Conservation (phyloP, 495 filamentous ascomycete species). For the Penicillium simplicissimum region DNA sequence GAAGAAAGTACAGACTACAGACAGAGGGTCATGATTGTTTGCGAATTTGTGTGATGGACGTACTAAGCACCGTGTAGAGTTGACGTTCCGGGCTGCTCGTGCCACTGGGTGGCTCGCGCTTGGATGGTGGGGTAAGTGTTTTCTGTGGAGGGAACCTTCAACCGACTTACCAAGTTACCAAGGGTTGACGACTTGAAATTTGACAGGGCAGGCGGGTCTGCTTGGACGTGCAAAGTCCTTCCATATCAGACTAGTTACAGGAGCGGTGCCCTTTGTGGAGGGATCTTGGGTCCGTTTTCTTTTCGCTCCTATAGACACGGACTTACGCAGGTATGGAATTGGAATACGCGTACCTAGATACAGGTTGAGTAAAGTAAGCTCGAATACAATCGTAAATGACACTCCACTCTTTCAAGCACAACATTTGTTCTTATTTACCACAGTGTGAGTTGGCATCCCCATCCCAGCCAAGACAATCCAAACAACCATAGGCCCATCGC, state of each 20-base stretch:
- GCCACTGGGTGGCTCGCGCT: slow-evolving; percentile 13
- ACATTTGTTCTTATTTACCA: no score
- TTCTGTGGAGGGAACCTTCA: neutral
- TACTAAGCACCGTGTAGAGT: neutral
- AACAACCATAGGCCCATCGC: neutral
- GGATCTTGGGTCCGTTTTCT: neutral
- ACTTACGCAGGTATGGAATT: neutral
- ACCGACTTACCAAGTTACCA: no score
- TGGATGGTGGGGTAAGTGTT: slow-evolving; percentile 6
- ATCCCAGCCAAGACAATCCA: neutral
- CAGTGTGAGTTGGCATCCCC: neutral
- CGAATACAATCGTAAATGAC: neutral
- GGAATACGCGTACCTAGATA: neutral
- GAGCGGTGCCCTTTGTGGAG: neutral
- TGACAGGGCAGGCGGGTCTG: neutral
- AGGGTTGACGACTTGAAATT: neutral
- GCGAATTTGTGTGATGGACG: neutral
- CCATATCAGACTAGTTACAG: slow-evolving; percentile 3
- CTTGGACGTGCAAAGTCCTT: neutral
- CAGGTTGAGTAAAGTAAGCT: neutral
- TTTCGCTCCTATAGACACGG: neutral
- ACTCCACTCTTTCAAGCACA: neutral
- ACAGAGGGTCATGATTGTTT: no score
- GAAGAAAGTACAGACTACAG: neutral
- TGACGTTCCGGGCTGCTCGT: slow-evolving; percentile 7